phyloP scores from a whole-genome alignment of 78 protist species.

The slime mould (Dictyostelium discoideum) region DNA sequence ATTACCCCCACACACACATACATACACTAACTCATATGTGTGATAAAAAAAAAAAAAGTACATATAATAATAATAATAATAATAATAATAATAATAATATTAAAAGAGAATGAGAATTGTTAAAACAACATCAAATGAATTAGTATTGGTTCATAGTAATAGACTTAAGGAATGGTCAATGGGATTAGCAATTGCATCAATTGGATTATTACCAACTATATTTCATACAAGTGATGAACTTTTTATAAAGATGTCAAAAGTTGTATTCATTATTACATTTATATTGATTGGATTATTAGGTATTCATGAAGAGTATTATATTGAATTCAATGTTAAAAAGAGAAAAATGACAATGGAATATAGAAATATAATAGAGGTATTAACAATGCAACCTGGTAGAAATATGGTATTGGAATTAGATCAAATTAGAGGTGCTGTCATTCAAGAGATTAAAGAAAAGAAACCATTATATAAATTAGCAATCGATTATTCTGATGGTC shows the following conservation, averaged over 20 bases:
- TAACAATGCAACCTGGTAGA: slow-evolving; percentile 20
- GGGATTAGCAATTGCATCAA: slow-evolving; percentile 18
- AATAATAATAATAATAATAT: too few relatives aligned
- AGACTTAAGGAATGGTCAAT: slow-evolving; percentile 62
- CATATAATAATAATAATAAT: too few relatives aligned
- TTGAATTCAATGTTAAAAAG: neutral
- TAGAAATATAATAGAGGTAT: slow-evolving; percentile 28
- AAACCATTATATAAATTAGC: slow-evolving; percentile 19
- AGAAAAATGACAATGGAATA: slow-evolving; percentile 12
- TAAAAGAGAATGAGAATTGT: neutral
- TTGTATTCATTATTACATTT: slow-evolving; percentile 30
- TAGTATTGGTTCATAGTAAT: slow-evolving; percentile 31
- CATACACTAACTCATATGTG: too few relatives aligned
- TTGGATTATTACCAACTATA: slow-evolving; percentile 48
- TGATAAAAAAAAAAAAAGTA: neutral
- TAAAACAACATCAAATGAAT: slow-evolving; percentile 28
- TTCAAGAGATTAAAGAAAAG: slow-evolving; percentile 20
- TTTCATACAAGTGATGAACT: slow-evolving; percentile 39
- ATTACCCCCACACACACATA: too few relatives aligned
- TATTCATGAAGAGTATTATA: slow-evolving; percentile 34
- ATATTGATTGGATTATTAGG: slow-evolving; percentile 32
- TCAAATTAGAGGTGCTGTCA: neutral
- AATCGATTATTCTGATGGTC: neutral
- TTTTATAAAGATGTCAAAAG: slow-evolving; percentile 16
- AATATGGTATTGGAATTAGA: slow-evolving; percentile 23